Evolutionary conservation across 495 filamentous ascomycete species (phyloP), one percentile per base, ranked within the genome.

Genomic region (Glutinoglossum americanum): DNA sequence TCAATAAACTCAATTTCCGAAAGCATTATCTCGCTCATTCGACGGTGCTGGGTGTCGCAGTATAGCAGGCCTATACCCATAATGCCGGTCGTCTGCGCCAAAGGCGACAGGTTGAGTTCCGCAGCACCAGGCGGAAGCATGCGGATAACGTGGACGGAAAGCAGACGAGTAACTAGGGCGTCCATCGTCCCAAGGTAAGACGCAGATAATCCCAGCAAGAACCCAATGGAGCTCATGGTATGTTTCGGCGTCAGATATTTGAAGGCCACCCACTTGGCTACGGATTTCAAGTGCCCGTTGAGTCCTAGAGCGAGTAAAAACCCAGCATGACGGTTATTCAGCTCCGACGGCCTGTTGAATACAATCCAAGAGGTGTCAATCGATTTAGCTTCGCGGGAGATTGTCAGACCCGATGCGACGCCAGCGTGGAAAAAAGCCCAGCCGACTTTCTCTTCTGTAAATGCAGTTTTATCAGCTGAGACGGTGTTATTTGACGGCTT

Each of bases 401-500:
- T 93, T 35, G 85, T 87, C 53, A 99, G 72, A 9, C 90, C 92
- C 13, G 84, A 84, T 5, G 90, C 81, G 23, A 94, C 92, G 33
- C 92, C 92, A 59, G 89, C 84, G 69, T 99, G 89, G 71, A 99
- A 98, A 69, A 94, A 99, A 0, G 90, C 92, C 92, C 92, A 99
- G 66, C 82, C 84, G 19, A 92, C 83, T 70, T 94, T 97, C 66
- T 99, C 92, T 68, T 99, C 92, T 0, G 83, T 86, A 62, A 89
- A 93, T 1, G 80, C 71, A 23, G 70, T 74, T 62, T 87, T 83
- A 63, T 99, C 93, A 9, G 88, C 87, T 27, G 82, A 85, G 17
- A 96, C 83, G 9, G 85, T 92, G 41, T 85, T 87, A 62, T 90
- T 89, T 47, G 84, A 80, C 15, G 93, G 92, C 62, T 87, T 88